Percentiles rank a stretch among this genome's conserved stretches.
Conservation (phyloP, 768 basidiomycete genomes). For the Russula emetica region DNA sequence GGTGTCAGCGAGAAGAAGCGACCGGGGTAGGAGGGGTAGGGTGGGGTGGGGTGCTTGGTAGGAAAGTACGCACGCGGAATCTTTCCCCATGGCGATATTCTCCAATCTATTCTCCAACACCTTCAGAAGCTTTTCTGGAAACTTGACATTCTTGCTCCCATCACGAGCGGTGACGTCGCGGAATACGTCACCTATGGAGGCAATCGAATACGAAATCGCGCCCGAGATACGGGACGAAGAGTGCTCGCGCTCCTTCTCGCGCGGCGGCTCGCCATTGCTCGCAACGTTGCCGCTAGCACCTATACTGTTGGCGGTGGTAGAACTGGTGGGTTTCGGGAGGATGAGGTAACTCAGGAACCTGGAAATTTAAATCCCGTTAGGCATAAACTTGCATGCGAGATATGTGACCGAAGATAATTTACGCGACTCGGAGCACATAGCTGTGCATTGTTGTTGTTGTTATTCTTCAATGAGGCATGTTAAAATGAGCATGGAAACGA, state of each 20-base stretch:
- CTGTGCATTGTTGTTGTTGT: conserved; percentile 38
- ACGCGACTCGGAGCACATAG: conserved; percentile 83
- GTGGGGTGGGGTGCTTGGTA: no score
- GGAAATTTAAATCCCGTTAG: conserved; percentile 15
- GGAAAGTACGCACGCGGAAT: conserved; percentile 64
- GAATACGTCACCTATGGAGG: conserved; percentile 72
- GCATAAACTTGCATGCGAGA: neutral
- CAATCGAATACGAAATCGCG: conserved; percentile 53
- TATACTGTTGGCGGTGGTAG: conserved; percentile 28
- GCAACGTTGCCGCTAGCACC: neutral
- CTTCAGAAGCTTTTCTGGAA: conserved; percentile 91
- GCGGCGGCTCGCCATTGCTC: conserved; percentile 34
- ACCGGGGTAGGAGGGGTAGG: neutral
- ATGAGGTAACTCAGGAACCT: conserved; percentile 73
- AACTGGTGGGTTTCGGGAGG: conserved; percentile 48
- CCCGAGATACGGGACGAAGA: conserved; percentile 60
- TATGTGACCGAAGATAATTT: conserved; percentile 34
- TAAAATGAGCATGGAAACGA: conserved; percentile 28
- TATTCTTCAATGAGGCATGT: conserved; percentile 12
- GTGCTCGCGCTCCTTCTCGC: conserved; percentile 55
- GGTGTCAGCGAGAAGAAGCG: neutral
- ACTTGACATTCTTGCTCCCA: conserved; percentile 82
- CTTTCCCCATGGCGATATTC: conserved; percentile 90
- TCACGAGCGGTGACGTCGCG: conserved; percentile 58
- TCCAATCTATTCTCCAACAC: conserved; percentile 86